A percentile compares a stretch with the other conserved stretches of the same genome.
Evolutionary conservation across 371 early-diverging fungal species (phyloP).

Genomic region (Umbelopsis sp.): DNA sequence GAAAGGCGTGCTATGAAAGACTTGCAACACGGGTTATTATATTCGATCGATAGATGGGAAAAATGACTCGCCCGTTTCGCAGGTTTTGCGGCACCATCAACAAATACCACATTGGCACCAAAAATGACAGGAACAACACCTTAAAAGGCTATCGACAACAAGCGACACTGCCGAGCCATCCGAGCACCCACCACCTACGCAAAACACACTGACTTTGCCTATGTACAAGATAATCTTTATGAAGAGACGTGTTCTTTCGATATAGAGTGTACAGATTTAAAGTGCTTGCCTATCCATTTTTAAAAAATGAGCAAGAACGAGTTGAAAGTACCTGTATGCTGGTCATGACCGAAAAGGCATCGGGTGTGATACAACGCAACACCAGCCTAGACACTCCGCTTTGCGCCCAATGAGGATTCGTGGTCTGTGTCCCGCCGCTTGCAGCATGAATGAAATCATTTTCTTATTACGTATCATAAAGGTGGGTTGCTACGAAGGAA

Average conservation of each 20-base stretch:
- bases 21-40: neutral
- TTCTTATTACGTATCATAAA: neutral
- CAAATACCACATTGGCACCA: slow-evolving; percentile 1
- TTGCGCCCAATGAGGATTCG: slow-evolving; percentile 12
- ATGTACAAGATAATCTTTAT: too few relatives aligned
- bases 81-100: slow-evolving; percentile 17
- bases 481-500: too few relatives aligned
- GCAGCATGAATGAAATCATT: slow-evolving; percentile 5
- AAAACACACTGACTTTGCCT: too few relatives aligned
- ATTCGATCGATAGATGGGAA: slow-evolving; percentile 1
- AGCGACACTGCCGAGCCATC: slow-evolving; percentile 17
- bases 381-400: neutral
- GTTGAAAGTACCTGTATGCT: neutral
- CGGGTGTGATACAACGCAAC: slow-evolving; percentile 4
- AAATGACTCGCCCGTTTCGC: slow-evolving; percentile 13
- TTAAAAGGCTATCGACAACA: slow-evolving; percentile 19
- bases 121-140: slow-evolving; percentile 15
- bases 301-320: too few relatives aligned
- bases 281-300: too few relatives aligned
- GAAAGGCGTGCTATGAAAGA: neutral
- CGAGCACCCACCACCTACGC: neutral
- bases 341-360: neutral
- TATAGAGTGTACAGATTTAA: too few relatives aligned
- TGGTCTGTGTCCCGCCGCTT: neutral
- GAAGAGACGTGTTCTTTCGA: too few relatives aligned